Evolutionary conservation across 352 stramenopile genomes (phyloP).

Genomic region (Ochromonadaceae sp.): DNA sequence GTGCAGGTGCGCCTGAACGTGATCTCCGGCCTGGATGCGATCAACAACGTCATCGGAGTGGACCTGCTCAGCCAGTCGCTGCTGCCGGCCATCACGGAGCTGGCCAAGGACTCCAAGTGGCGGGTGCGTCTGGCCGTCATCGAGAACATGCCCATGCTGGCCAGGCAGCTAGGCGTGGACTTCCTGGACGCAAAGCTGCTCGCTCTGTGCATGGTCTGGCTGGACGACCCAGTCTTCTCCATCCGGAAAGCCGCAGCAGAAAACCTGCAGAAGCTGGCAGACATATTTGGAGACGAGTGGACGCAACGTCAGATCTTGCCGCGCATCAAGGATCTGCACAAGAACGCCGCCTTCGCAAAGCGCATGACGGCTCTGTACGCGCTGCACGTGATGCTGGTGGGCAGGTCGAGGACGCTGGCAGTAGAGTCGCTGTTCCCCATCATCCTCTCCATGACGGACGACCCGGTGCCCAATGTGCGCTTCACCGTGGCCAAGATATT

Average conservation of each 20-base stretch:
- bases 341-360: constrained; percentile 79
- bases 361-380: constrained; percentile 73
- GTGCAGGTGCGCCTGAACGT: constrained; percentile 88
- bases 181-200: constrained; percentile 91
- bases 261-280: constrained; percentile 81
- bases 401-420: too few species aligned
- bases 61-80: constrained; percentile 89
- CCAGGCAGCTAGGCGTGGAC: constrained; percentile 75
- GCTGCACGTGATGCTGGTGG: constrained; percentile 60
- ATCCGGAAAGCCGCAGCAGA: constrained; percentile 87
- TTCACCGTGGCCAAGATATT: constrained; percentile 96
- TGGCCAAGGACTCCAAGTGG: constrained; percentile 97
- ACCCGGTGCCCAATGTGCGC: constrained; percentile 91
- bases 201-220: constrained; percentile 85
- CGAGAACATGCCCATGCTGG: constrained; percentile 90
- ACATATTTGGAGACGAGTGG: constrained; percentile 90
- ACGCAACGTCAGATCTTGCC: constrained; percentile 75
- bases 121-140: constrained; percentile 93
- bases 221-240: constrained; percentile 88
- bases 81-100: constrained; percentile 87
- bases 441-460: constrained; percentile 69
- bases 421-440: too few species aligned
- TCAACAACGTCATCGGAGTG: constrained; percentile 92
- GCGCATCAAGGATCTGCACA: constrained; percentile 76
- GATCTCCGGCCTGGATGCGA: constrained; percentile 86